phyloP scores from a whole-genome alignment of 257 asterid genomes.

The Penstemon newberryi region DNA sequence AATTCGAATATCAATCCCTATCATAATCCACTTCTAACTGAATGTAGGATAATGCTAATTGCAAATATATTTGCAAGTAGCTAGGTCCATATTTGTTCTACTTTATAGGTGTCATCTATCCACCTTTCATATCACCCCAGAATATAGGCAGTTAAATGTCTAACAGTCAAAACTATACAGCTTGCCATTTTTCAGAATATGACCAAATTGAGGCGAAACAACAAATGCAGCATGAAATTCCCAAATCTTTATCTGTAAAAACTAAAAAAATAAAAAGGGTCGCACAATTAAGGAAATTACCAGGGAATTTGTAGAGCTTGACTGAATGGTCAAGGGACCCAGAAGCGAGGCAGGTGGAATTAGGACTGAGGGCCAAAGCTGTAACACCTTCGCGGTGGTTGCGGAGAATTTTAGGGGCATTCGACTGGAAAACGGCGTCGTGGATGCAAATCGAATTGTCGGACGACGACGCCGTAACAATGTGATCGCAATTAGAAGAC shows the following conservation, averaged over 20 bases:
- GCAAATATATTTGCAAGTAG: too few species aligned
- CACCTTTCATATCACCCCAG: background rate
- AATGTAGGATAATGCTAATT: too few species aligned
- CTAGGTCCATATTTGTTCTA: too few species aligned
- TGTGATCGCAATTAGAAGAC: conserved; percentile 63
- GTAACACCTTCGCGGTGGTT: conserved; percentile 88
- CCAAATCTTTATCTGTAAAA: background rate
- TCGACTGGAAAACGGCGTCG: conserved; percentile 56
- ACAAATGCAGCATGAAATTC: background rate
- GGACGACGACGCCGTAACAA: conserved; percentile 79
- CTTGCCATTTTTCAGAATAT: background rate
- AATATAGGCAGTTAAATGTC: background rate
- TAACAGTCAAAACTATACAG: background rate
- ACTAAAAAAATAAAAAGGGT: too few species aligned
- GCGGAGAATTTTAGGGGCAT: conserved; percentile 59
- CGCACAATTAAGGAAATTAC: conserved; percentile 33
- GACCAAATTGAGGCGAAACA: background rate
- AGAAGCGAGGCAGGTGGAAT: conserved; percentile 93
- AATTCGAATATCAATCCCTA: too few species aligned
- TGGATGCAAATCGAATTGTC: conserved; percentile 82
- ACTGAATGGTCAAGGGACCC: conserved; percentile 93
- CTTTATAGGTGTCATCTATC: too few species aligned
- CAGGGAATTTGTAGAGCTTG: conserved; percentile 91
- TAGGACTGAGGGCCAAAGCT: conserved; percentile 68
- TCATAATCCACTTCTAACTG: too few species aligned